Evolutionary conservation across 345 rosid genomes (phyloP), one percentile per base, ranked within the genome.

Genomic region (Sonneratia alba): DNA sequence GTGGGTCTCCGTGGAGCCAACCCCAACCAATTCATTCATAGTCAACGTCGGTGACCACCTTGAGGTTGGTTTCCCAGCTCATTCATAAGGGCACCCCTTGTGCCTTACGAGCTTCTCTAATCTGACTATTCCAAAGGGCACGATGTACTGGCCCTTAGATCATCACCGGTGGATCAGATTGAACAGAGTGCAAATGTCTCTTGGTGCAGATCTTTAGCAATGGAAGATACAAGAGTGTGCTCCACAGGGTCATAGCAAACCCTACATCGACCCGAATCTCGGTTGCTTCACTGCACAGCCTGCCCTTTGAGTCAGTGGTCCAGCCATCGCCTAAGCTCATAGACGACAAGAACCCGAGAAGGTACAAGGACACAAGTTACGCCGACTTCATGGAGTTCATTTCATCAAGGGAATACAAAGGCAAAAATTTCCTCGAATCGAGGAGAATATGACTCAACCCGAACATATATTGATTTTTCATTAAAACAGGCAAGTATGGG

Each of bases 1-100:
- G 49, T 83, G 85, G 85, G 67, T 83, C 19, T 75, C 73, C 7
- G 78, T 83, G 10, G 69, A 76, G 9, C 81, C 83, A 4, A 40
- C 70, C 2, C 61, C 78, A 14, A 76, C 79, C 42, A 71, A 71
- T 21, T 78, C 83, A 0, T 77, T 79, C 70, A 76, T 83, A 16
- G 74, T 78, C 62, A 83, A 80, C 21, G 70, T 72, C 13, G 85
- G 85, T 5, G 85, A 83, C 70, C 85, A 83, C 70, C 83, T 83
- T 32, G 85, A 83, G 85, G 85, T 80, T 13, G 62, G 37, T 66
- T 63, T 14, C 9, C 59, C 6, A 27, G 32, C 32, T 27, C 32
- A 27, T 27, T 27, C 32, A 27, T 27, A 27, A 27, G 32, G 32
- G 32, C 32, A 27, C 32, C 32, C 32, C 32, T 27, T 27, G 32